These are phyloP conservation scores for Omphalea diandra DNA, from an alignment of 441 rosid genomes.

Conservation along the genomic window DNA sequence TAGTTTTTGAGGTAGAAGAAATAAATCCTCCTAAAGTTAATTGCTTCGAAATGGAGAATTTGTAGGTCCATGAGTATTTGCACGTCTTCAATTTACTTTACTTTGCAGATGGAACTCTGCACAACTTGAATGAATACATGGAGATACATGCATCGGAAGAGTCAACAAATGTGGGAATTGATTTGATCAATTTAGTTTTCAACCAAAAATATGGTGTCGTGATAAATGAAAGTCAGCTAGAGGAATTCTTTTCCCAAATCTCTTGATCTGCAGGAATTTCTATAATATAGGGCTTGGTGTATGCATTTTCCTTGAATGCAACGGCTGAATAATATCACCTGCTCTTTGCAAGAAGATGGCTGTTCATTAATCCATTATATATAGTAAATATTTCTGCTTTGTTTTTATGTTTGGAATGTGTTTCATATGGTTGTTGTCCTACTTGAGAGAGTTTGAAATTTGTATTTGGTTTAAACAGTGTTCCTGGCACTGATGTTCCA, in stretches of 20 bases:
- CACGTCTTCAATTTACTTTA: too few species aligned
- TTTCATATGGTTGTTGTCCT: neutral
- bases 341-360: neutral
- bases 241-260: constrained; percentile 50
- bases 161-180: constrained; percentile 28
- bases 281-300: neutral
- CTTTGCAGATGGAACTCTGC: constrained; percentile 59
- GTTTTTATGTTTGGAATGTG: neutral
- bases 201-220: constrained; percentile 55
- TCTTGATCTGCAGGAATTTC: constrained; percentile 10
- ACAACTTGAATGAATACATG: constrained; percentile 74
- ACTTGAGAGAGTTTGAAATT: neutral
- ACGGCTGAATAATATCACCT: neutral
- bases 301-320: neutral
- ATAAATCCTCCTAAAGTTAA: too few species aligned
- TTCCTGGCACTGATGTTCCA: too few species aligned
- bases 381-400: neutral
- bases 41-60: too few species aligned
- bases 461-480: too few species aligned
- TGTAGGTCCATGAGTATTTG: too few species aligned
- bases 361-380: neutral
- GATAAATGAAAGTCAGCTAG: constrained; percentile 51
- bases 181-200: constrained; percentile 30
- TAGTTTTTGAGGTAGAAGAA: neutral
- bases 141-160: constrained; percentile 45